Evolutionary conservation across 345 rosid genomes (phyloP).

Genomic region (Noccaea caerulescens): DNA sequence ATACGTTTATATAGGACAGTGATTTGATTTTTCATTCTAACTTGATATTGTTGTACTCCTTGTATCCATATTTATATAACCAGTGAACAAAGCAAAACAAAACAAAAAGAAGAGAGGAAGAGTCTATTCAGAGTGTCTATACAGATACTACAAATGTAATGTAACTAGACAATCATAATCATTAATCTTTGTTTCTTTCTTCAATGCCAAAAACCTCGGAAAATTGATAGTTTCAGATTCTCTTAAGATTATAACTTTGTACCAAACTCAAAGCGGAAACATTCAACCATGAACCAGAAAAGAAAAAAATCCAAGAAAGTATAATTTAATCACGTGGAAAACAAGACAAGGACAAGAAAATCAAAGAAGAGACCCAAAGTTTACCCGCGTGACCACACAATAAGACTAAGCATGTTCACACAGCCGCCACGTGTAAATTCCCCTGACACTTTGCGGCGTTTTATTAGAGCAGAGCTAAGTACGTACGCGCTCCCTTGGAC

Average conservation of each 20-base stretch:
- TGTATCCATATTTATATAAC: conserved; percentile 34
- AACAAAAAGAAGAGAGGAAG: neutral
- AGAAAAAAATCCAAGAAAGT: neutral
- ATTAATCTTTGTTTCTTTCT: conserved; percentile 13
- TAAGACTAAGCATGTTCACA: neutral
- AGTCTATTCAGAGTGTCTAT: conserved; percentile 14
- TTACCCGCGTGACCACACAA: conserved; percentile 33
- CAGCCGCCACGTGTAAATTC: conserved; percentile 31
- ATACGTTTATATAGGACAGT: conserved; percentile 38
- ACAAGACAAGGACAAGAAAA: conserved; percentile 13
- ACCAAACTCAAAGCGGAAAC: neutral
- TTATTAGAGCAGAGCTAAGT: neutral
- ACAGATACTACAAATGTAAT: conserved; percentile 24
- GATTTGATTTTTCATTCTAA: conserved; percentile 37
- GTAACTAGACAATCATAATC: conserved; percentile 25
- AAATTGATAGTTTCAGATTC: conserved; percentile 11
- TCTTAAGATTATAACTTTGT: neutral
- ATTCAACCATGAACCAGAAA: conserved; percentile 5
- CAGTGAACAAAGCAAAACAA: conserved; percentile 16
- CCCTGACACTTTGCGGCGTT: conserved; percentile 27
- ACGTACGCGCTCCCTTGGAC: conserved; percentile 29
- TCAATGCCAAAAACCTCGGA: neutral
- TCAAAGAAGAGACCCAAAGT: neutral
- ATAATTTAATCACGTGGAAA: conserved; percentile 17
- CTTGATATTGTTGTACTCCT: conserved; percentile 27